Conservation (phyloP, 2,329 filamentous ascomycete species). For the Colletotrichum nymphaeae region DNA sequence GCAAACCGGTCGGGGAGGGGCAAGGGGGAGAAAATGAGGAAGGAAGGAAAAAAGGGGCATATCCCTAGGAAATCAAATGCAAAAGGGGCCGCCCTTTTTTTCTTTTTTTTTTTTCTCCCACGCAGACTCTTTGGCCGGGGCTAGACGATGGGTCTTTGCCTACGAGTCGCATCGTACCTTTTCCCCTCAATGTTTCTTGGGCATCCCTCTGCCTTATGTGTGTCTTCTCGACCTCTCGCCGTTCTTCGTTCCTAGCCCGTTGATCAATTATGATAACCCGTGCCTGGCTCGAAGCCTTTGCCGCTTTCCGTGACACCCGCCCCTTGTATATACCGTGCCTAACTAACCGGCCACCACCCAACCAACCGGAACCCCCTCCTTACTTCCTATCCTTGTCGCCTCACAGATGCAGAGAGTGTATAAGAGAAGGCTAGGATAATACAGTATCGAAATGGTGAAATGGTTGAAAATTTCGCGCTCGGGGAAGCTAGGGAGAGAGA, state of each 20-base stretch:
- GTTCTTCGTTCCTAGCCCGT: not conserved
- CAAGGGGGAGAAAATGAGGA: not conserved
- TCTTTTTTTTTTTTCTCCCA: not conserved
- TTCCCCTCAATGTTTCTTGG: slow-evolving; percentile 17
- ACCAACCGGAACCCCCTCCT: not conserved
- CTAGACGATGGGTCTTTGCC: not conserved
- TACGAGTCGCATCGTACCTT: not conserved
- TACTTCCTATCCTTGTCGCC: not conserved
- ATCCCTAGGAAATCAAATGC: slow-evolving; percentile 31
- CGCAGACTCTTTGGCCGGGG: slow-evolving; percentile 16
- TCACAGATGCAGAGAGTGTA: slow-evolving; percentile 10
- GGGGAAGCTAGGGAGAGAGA: slow-evolving; percentile 33
- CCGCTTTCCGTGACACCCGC: not conserved
- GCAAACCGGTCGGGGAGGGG: slow-evolving; percentile 2
- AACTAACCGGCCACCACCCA: slow-evolving; percentile 1
- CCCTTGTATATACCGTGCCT: not conserved
- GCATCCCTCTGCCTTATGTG: not conserved
- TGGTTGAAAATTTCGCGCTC: not conserved
- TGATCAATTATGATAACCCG: slow-evolving; percentile 6
- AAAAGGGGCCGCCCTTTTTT: slow-evolving; percentile 33
- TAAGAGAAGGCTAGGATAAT: slow-evolving; percentile 19
- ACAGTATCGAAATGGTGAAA: slow-evolving; percentile 3
- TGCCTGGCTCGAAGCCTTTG: not conserved
- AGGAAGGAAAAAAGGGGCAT: slow-evolving; percentile 15
- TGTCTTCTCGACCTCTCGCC: not conserved